These are phyloP conservation scores for Saccharomycopsis babjevae DNA, from an alignment of 805 yeast species.

Conservation along the genomic window DNA sequence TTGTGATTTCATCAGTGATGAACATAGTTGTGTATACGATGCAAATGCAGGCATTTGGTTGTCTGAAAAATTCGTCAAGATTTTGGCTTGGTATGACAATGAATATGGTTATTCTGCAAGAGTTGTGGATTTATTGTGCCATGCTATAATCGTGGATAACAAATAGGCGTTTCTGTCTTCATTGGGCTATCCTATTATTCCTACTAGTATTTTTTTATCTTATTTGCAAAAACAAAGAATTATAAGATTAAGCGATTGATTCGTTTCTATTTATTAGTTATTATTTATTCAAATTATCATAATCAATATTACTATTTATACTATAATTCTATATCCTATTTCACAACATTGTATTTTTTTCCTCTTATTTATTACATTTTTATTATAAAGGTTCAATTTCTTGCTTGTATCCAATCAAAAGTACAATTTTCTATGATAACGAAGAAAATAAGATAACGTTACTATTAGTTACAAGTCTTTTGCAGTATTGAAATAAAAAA, in stretches of 20 bases:
- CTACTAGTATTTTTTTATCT: neutral
- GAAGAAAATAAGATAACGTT: too few species aligned
- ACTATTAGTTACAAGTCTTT: too few species aligned
- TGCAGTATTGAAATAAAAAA: too few species aligned
- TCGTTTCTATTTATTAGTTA: neutral
- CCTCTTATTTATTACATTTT: too few species aligned
- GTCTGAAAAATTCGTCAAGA: slow-evolving; percentile 61
- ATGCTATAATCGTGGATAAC: slow-evolving; percentile 37
- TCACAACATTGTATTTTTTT: too few species aligned
- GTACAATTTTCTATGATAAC: too few species aligned
- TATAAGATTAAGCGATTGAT: neutral
- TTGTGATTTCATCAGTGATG: slow-evolving; percentile 54
- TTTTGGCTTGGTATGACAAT: slow-evolving; percentile 66
- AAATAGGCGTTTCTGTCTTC: neutral
- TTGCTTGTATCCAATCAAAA: too few species aligned
- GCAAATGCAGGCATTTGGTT: slow-evolving; percentile 61
- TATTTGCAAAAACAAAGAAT: neutral
- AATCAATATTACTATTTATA: neutral
- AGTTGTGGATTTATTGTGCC: slow-evolving; percentile 62
- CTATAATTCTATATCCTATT: neutral
- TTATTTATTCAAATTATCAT: neutral
- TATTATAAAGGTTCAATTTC: too few species aligned
- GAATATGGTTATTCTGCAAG: slow-evolving; percentile 71
- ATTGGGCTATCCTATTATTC: neutral
- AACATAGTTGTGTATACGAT: slow-evolving; percentile 57